Evolutionary conservation across 768 basidiomycete species (phyloP).

Genomic region (Artomyces pyxidatus): DNA sequence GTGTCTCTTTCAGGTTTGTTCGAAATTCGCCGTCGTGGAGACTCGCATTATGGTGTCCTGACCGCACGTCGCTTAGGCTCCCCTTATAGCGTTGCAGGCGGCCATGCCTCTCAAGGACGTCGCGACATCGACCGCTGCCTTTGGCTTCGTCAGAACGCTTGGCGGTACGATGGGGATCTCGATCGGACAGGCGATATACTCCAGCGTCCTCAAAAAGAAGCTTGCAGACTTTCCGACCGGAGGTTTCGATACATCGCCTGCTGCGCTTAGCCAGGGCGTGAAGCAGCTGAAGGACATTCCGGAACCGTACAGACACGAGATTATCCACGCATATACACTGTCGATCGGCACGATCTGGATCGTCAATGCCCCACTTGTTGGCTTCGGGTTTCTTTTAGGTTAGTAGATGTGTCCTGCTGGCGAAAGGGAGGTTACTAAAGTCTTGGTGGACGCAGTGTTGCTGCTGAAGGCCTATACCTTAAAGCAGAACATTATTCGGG

Average conservation of each 20-base stretch:
- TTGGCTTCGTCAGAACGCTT: conserved; percentile 52
- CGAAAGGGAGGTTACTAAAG: too few relatives aligned
- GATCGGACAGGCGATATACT: conserved; percentile 60
- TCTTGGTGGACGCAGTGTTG: too few relatives aligned
- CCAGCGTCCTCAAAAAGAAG: conserved; percentile 31
- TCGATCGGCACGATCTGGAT: conserved; percentile 31
- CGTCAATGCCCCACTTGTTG: conserved; percentile 24
- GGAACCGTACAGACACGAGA: conserved; percentile 20
- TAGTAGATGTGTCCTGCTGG: too few relatives aligned
- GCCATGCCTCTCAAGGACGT: conserved; percentile 82
- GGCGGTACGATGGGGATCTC: conserved; percentile 73
- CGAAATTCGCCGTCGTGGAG: background rate
- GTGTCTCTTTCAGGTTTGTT: conserved; percentile 52
- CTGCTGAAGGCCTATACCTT: too few relatives aligned
- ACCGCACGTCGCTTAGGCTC: conserved; percentile 25
- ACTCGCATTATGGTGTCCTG: too few relatives aligned
- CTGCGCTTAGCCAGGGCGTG: conserved; percentile 19
- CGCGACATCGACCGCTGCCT: conserved; percentile 69
- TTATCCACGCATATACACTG: conserved; percentile 28
- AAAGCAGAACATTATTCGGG: too few relatives aligned
- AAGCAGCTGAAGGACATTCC: conserved; percentile 18
- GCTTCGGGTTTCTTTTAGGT: conserved; percentile 23
- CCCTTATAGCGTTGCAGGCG: conserved; percentile 68
- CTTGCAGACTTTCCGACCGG: background rate
- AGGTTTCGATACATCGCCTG: conserved; percentile 11